phyloP scores from a whole-genome alignment of 1,284 basidiomycete species.

The Tetrapyrgos nigripes region DNA sequence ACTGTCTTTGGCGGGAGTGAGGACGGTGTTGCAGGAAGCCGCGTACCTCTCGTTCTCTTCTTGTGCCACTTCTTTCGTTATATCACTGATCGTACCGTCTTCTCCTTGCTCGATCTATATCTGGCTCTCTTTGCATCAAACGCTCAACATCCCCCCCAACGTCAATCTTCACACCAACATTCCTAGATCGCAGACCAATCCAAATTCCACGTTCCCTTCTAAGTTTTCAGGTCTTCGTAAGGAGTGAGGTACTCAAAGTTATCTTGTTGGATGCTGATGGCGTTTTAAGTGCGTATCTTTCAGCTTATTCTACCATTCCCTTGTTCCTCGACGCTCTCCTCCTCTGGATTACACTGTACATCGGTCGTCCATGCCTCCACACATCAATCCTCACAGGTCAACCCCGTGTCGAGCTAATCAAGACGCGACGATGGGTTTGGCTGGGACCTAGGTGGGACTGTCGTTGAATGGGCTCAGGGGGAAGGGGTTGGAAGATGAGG shows the following conservation, averaged over 20 bases:
- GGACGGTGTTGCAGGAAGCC: no score
- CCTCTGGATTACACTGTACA: slow-evolving; percentile 27
- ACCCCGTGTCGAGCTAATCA: slow-evolving; percentile 73
- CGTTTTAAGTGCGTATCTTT: slow-evolving; percentile 58
- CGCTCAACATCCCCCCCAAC: no score
- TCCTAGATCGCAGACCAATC: background rate
- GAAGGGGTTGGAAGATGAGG: no score
- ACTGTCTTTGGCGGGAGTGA: no score
- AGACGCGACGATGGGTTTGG: slow-evolving; percentile 58
- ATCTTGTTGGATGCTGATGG: slow-evolving; percentile 73
- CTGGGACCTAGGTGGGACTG: no score
- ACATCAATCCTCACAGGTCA: slow-evolving; percentile 70
- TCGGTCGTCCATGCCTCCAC: slow-evolving; percentile 67
- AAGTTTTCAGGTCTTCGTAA: slow-evolving; percentile 81
- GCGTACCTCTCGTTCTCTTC: no score
- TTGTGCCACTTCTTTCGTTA: no score
- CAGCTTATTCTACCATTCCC: background rate
- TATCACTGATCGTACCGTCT: no score
- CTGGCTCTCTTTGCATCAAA: no score
- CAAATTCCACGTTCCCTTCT: slow-evolving; percentile 75
- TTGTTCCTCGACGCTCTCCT: slow-evolving; percentile 4
- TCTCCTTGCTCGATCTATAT: no score
- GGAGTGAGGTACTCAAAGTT: slow-evolving; percentile 80
- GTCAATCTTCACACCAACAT: no score
- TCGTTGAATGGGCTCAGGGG: no score